These are phyloP conservation scores for Termitomyces sp. DNA, from an alignment of 768 basidiomycete genomes.

Conservation along the genomic window DNA sequence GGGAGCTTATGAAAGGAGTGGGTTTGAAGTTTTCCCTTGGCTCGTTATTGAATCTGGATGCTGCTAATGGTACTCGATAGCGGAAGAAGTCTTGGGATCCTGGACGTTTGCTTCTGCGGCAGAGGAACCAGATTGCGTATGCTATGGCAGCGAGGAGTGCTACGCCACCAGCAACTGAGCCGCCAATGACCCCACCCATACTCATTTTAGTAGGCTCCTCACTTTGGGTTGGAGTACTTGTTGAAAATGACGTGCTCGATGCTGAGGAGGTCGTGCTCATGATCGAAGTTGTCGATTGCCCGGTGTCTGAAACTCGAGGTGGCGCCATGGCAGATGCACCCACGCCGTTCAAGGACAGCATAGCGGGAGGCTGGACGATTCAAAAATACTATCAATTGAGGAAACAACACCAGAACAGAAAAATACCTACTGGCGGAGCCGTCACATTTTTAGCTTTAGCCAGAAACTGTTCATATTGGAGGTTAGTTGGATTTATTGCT, in stretches of 20 bases:
- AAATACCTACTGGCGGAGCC: slow-evolving; percentile 21
- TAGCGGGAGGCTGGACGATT: slow-evolving; percentile 17
- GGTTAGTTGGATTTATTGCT: slow-evolving; percentile 32
- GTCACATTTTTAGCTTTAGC: slow-evolving; percentile 27
- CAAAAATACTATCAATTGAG: not conserved
- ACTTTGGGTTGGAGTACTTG: not conserved
- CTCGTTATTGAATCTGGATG: not conserved
- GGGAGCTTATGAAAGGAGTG: not conserved
- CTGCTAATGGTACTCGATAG: slow-evolving; percentile 12
- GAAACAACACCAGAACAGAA: not conserved
- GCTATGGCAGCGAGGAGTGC: slow-evolving; percentile 9
- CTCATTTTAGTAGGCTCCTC: not conserved
- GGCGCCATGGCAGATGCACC: slow-evolving; percentile 29
- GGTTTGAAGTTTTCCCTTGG: not conserved
- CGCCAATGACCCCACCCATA: slow-evolving; percentile 18
- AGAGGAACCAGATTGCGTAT: slow-evolving; percentile 6
- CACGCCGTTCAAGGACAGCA: slow-evolving; percentile 25
- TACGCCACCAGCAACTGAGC: slow-evolving; percentile 18
- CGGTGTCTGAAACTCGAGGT: not conserved
- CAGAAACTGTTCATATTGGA: slow-evolving; percentile 20
- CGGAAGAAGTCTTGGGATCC: slow-evolving; percentile 14
- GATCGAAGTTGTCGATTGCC: not conserved
- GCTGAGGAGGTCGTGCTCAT: not conserved
- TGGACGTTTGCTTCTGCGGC: slow-evolving; percentile 8
- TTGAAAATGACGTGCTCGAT: slow-evolving; percentile 2